Conservation (phyloP, 108 stramenopile species). For the Skeletonema potamos region DNA sequence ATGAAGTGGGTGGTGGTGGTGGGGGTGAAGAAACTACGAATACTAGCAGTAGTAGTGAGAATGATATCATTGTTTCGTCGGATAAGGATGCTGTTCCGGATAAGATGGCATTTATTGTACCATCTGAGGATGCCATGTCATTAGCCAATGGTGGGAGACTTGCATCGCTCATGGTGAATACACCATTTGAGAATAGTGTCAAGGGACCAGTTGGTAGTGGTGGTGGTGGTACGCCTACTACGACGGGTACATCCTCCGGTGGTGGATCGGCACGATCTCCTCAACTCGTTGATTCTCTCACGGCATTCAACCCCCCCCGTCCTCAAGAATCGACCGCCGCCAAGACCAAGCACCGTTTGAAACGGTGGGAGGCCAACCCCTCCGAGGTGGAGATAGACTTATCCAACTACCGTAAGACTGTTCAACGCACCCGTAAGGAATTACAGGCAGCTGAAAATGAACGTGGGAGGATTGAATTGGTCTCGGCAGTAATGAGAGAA, state of each 20-base stretch:
- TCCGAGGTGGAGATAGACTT: conserved; percentile 77
- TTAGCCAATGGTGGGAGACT: conserved; percentile 31
- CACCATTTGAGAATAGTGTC: conserved; percentile 26
- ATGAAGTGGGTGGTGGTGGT: conserved; percentile 9
- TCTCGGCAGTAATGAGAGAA: conserved; percentile 57
- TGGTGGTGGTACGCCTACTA: neutral
- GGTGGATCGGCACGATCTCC: conserved; percentile 45
- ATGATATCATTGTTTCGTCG: neutral
- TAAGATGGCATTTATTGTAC: conserved; percentile 18
- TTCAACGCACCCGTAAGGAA: conserved; percentile 69
- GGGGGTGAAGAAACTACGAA: too few relatives aligned
- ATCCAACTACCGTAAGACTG: conserved; percentile 77
- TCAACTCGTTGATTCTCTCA: conserved; percentile 62
- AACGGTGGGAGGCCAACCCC: conserved; percentile 81
- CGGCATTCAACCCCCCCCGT: conserved; percentile 83
- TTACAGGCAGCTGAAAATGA: conserved; percentile 62
- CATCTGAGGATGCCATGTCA: conserved; percentile 42
- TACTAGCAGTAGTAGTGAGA: neutral
- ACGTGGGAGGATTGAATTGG: conserved; percentile 56
- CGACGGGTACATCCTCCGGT: neutral
- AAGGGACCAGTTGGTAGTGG: conserved; percentile 45
- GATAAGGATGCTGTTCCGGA: neutral
- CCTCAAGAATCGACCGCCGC: conserved; percentile 80
- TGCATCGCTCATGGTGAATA: conserved; percentile 43
- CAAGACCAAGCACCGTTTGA: conserved; percentile 81